Base-by-base conservation (phyloP, 2,329 filamentous ascomycete genomes). In the Onygenales sp. region DNA sequence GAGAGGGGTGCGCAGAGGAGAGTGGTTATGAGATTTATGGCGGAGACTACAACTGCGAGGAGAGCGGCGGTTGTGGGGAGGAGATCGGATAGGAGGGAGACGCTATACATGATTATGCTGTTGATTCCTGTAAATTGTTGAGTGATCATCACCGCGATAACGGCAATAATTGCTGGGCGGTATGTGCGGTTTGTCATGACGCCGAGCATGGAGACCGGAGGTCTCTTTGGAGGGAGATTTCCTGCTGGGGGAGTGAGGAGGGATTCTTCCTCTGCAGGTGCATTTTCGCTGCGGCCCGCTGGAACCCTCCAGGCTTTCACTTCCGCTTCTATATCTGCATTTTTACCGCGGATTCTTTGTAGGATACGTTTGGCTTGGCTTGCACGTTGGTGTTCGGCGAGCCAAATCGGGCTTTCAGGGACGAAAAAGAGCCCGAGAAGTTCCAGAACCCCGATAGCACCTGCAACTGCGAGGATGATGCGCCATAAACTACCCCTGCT, bases 61-160 rank as follows among this genome's bases (percentile, higher is more conserved):
- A 94, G 73, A 0, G 86, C 86, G 0, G 91, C 92, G 57, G 84
- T 89, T 46, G 89, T 82, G 3, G 88, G 86, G 0, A 98, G 80
- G 1, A 97, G 79, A 57, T 84, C 83, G 34, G 86, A 83, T 11
- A 98, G 80, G 1, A 98, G 82, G 0, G 88, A 90, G 5, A 97
- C 93, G 2, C 91, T 95, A 70, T 98, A 98, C 91, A 98, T 96
- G 71, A 97, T 87, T 65, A 97, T 92, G 54, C 87, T 92, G 78
- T 98, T 97, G 73, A 97, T 92, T 46, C 89, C 92, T 54, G 87
- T 92, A 39, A 96, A 77, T 68, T 98, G 93, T 67, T 97, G 93
- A 0, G 88, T 86, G 54, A 91, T 78, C 91, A 97, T 96, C 60
- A 95, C 85, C 1, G 88, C 90, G 10, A 95, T 80, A 3, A 95